Evolutionary conservation across 495 filamentous ascomycete genomes (phyloP), one percentile per base, ranked within the genome.

Genomic region (Xylaria sp.): DNA sequence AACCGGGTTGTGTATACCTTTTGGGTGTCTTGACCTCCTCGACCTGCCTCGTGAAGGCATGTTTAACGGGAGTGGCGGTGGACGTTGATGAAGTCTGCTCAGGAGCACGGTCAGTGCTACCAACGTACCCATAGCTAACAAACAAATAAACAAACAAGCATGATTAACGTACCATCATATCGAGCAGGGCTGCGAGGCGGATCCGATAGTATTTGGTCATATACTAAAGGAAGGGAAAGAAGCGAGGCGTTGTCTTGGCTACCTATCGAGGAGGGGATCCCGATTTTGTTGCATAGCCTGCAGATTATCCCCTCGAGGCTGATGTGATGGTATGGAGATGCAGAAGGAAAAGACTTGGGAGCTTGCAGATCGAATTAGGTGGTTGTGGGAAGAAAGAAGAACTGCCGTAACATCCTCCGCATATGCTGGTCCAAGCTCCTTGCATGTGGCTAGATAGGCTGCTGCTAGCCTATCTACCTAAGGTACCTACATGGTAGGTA

Each of bases 1-100:
- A 29, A 64, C 80, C 74, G 74, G 71, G 41, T 50, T 53, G 31
- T 52, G 85, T 93, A 84, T 91, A 98, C 96, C 89, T 92, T 82
- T 98, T 98, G 50, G 92, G 92, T 26, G 93, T 88, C 78, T 93
- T 95, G 71, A 95, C 89, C 72, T 97, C 94, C 61, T 97, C 92
- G 31, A 94, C 89, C 74, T 91, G 92, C 80, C 87, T 84, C 75
- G 95, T 92, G 82, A 97, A 98, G 61, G 75, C 80, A 79, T 91
- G 90, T 83, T 87, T 88, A 78, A 85, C 82, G 62, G 91, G 90
- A 79, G 87, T 91, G 41, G 91, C 83, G 21, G 89, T 90, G 65
- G 91, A 91, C 64, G 89, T 80, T 71, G 89, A 88, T 74, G 90
- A 90, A 81, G 87, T 87, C 90, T 92, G 81, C 67, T 57, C 31